Conservation (phyloP, 208 protist genomes). For the Acanthamoeba castellanii region DNA sequence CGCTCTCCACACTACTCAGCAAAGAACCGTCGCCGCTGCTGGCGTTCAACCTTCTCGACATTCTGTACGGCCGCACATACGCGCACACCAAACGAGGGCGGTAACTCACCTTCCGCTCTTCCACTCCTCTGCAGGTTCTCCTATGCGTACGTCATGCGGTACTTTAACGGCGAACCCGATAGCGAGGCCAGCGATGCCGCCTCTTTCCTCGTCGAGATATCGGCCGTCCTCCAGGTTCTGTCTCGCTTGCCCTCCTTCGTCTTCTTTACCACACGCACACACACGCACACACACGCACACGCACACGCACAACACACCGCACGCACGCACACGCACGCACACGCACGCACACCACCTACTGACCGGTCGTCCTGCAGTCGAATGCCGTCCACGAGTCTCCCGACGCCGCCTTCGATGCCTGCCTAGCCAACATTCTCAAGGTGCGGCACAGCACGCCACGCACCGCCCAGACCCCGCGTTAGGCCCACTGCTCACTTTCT, state of each 20-base stretch:
- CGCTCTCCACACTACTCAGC: constrained; percentile 19
- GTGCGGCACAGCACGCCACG: not conserved
- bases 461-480: not conserved
- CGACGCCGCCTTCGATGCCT: not conserved
- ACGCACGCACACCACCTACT: not conserved
- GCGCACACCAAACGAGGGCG: not conserved
- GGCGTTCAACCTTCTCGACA: constrained; percentile 17
- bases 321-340: not conserved
- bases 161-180: constrained; percentile 30
- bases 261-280: not conserved
- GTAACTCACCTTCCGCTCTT: not conserved
- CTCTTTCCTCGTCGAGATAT: constrained; percentile 5
- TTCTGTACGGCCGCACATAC: not conserved
- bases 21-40: constrained; percentile 21
- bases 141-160: constrained; percentile 37
- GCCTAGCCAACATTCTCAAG: constrained; percentile 7
- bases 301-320: too few relatives aligned
- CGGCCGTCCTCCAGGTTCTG: not conserved
- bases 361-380: not conserved
- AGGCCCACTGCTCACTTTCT: not conserved
- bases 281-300: too few relatives aligned
- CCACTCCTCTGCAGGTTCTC: not conserved
- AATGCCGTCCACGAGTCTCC: not conserved
- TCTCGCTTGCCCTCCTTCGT: too few relatives aligned
- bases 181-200: constrained; percentile 21